Base-by-base conservation (phyloP, 73 alveolate species). In the Symbiodinium pilosum region DNA sequence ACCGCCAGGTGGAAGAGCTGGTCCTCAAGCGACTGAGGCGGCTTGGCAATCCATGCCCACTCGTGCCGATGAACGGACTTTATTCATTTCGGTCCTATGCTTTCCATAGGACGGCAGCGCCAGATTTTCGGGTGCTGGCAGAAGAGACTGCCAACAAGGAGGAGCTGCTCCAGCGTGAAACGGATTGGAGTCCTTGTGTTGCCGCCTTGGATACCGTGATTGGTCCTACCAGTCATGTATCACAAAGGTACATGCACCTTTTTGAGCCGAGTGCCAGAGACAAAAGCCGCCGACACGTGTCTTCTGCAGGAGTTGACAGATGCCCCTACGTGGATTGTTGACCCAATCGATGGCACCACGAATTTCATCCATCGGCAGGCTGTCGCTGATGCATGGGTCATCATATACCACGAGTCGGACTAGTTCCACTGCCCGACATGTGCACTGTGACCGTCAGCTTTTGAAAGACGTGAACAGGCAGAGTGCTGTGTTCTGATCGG, bases 341-440 rank as follows among this genome's bases (percentile, higher is more conserved):
- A 99, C 51, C 99, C 99, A 20, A 95, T 99, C 6, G 99, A 99
- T 42, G 99, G 99, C 83, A 99, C 99, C 21, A 99, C 99, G 59
- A 99, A 99, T 94, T 99, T 99, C 99, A 99, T 95, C 92, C 99
- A 99, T 73, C 99, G 99, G 77, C 98, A 91, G 96, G 96, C 39
- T 24, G 30, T 36, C 36, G 84, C 84, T 69, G 41, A 30, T 18
- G 21, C 38, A 18, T 54, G 73, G 73, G 73, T 30, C 26, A 26
- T 54, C 64, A 47, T 7, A 16, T 47, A n/a, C n/a, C 30, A 16
- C 73, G 73, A 5, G 30, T 54, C 26, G 73, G 32, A 24, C 26
- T 0, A 18, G 34, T 9, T 54, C 73, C 32, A 54, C n/a, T n/a
- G n/a, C n/a, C n/a, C n/a, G n/a, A n/a, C n/a, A n/a, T n/a, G n/a